These are phyloP conservation scores for Parathielavia hyrcaniae DNA, from an alignment of 495 filamentous ascomycete genomes.

Conservation along the genomic window DNA sequence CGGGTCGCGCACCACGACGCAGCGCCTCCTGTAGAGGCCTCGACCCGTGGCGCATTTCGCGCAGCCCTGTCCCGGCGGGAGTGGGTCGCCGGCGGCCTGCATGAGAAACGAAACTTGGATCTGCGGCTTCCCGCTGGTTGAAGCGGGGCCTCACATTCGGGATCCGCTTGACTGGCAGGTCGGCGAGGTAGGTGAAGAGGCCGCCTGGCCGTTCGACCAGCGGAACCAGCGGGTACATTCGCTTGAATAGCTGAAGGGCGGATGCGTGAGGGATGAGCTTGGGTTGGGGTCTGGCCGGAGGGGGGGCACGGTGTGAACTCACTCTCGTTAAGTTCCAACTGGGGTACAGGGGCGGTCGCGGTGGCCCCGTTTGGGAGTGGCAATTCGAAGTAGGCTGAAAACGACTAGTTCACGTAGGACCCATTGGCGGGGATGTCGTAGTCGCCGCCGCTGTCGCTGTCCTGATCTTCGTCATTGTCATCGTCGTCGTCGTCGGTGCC, in stretches of 20 bases:
- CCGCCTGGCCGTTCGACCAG: not conserved
- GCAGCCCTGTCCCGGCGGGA: constrained; percentile 12
- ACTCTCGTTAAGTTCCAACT: not conserved
- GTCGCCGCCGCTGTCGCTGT: not conserved
- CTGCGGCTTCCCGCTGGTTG: constrained; percentile 8
- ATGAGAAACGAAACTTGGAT: constrained; percentile 22
- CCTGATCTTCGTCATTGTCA: not conserved
- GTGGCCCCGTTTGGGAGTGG: not conserved
- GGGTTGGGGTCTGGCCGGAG: not conserved
- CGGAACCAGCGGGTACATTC: constrained; percentile 6
- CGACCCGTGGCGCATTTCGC: constrained; percentile 2
- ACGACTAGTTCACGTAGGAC: not conserved
- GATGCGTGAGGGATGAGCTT: not conserved
- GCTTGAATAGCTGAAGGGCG: constrained; percentile 5
- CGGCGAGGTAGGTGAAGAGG: too few relatives aligned
- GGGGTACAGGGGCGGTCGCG: not conserved
- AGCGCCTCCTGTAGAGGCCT: constrained; percentile 10
- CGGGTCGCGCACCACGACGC: constrained; percentile 15
- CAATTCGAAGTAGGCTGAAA: not conserved
- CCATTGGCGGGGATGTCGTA: not conserved
- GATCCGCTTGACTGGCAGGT: constrained; percentile 6
- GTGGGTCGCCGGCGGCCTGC: constrained; percentile 18
- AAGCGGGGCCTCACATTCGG: constrained; percentile 7
- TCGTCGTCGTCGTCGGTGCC: not conserved
- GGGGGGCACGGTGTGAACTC: not conserved